Evolutionary conservation across 495 filamentous ascomycete genomes (phyloP).

Genomic region (Penicillium paradoxum): DNA sequence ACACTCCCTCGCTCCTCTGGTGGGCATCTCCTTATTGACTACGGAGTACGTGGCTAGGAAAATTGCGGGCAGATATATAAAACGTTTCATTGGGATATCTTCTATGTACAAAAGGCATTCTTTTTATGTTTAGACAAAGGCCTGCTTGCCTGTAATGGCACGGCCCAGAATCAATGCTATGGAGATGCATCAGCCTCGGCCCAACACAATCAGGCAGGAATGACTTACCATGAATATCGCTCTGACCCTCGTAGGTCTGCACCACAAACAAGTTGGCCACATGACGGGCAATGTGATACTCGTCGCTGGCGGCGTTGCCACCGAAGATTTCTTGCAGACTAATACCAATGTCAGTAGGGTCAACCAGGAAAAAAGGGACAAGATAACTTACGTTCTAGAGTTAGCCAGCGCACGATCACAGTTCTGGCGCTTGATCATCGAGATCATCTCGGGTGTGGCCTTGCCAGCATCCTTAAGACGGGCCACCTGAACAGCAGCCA

Average conservation of each 20-base stretch:
- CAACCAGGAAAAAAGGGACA: neutral
- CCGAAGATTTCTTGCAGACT: conserved; percentile 94
- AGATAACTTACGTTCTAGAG: conserved; percentile 57
- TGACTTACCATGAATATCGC: conserved; percentile 85
- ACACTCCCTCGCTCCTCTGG: neutral
- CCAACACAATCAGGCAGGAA: conserved; percentile 4
- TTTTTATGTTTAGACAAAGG: conserved; percentile 48
- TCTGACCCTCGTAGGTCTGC: conserved; percentile 96
- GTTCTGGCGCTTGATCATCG: conserved; percentile 97
- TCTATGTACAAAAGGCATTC: conserved; percentile 5
- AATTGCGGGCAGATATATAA: neutral
- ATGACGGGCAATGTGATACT: conserved; percentile 91
- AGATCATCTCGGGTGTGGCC: conserved; percentile 92
- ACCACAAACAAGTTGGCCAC: conserved; percentile 96
- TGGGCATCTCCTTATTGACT: too few relatives aligned
- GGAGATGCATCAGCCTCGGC: conserved; percentile 14
- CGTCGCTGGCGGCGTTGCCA: conserved; percentile 93
- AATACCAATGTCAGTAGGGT: conserved; percentile 9
- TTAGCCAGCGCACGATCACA: conserved; percentile 85
- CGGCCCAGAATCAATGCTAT: conserved; percentile 62
- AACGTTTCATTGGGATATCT: neutral
- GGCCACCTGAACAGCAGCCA: conserved; percentile 86
- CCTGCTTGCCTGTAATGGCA: conserved; percentile 66
- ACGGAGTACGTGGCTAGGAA: too few relatives aligned
- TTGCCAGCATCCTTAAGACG: conserved; percentile 88